Evolutionary conservation across 306 rosid species (phyloP).

Genomic region (Sindora glabra): DNA sequence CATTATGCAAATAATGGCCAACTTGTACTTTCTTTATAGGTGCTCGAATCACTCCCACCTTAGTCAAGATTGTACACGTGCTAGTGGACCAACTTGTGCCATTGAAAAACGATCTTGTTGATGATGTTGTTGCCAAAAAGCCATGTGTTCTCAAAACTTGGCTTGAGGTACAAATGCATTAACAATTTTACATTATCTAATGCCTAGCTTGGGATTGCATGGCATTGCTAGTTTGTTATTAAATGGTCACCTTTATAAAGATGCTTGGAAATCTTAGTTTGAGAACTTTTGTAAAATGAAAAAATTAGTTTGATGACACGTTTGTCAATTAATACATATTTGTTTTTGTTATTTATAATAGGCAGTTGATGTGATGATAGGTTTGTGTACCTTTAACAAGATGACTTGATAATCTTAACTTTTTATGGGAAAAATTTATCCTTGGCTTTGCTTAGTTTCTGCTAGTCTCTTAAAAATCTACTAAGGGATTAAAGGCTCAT

Average conservation of each 20-base stretch:
- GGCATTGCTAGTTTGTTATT: not conserved
- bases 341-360: not conserved
- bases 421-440: too few relatives aligned
- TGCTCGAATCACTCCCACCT: slow-evolving; percentile 38
- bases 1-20: not conserved
- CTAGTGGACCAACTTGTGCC: slow-evolving; percentile 71
- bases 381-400: not conserved
- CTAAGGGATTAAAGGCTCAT: too few relatives aligned
- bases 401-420: too few relatives aligned
- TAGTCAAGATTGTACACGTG: slow-evolving; percentile 71
- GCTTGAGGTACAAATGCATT: slow-evolving; percentile 62
- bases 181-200: slow-evolving; percentile 5
- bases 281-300: too few relatives aligned
- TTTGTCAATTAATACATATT: not conserved
- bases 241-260: not conserved
- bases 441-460: too few relatives aligned
- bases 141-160: slow-evolving; percentile 56
- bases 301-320: slow-evolving; percentile 8
- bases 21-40: slow-evolving; percentile 42
- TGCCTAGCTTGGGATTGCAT: slow-evolving; percentile 4
- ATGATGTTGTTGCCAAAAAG: slow-evolving; percentile 64
- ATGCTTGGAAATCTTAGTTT: not conserved
- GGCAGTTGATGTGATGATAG: not conserved
- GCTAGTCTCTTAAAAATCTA: too few relatives aligned
- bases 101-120: slow-evolving; percentile 48